Evolutionary conservation across 768 basidiomycete species (phyloP).

Genomic region (Mycena filopes): DNA sequence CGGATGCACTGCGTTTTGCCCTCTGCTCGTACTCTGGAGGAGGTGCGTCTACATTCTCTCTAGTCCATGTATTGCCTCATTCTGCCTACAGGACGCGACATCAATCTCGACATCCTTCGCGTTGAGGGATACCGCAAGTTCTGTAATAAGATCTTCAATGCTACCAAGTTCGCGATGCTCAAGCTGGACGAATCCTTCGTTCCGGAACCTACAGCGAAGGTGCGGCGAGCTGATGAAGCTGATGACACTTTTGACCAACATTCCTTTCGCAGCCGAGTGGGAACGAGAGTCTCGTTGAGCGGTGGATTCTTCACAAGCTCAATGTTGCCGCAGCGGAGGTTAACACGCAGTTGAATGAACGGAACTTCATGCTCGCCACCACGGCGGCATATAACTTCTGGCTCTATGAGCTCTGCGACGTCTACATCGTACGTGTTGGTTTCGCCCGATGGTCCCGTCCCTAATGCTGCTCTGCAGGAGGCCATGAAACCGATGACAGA

Average conservation of each 20-base stretch:
- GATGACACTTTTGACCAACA: slow-evolving; percentile 23
- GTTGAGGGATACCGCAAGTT: slow-evolving; percentile 99
- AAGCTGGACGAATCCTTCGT: slow-evolving; percentile 89
- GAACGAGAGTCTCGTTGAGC: slow-evolving; percentile 90
- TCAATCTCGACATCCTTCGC: slow-evolving; percentile 94
- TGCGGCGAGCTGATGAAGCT: slow-evolving; percentile 42
- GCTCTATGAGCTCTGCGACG: slow-evolving; percentile 99
- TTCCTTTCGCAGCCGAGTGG: slow-evolving; percentile 74
- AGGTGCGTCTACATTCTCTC: slow-evolving; percentile 54
- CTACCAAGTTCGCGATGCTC: slow-evolving; percentile 99
- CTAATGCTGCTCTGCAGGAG: slow-evolving; percentile 65
- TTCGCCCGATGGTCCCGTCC: slow-evolving; percentile 5
- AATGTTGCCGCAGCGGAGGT: slow-evolving; percentile 82
- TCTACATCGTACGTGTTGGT: slow-evolving; percentile 83
- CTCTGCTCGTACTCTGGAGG: slow-evolving; percentile 94
- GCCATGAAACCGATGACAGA: slow-evolving; percentile 99
- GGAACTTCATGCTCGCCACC: slow-evolving; percentile 96
- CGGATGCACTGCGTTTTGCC: slow-evolving; percentile 95
- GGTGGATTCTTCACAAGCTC: slow-evolving; percentile 95
- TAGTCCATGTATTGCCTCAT: neutral
- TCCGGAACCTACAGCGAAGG: slow-evolving; percentile 76
- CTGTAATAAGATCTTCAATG: slow-evolving; percentile 99
- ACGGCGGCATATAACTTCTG: slow-evolving; percentile 91
- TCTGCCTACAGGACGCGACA: slow-evolving; percentile 80
- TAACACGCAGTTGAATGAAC: slow-evolving; percentile 76